phyloP scores from a whole-genome alignment of 192 early-diverging fungal species.

The Obelidium mucronatum region DNA sequence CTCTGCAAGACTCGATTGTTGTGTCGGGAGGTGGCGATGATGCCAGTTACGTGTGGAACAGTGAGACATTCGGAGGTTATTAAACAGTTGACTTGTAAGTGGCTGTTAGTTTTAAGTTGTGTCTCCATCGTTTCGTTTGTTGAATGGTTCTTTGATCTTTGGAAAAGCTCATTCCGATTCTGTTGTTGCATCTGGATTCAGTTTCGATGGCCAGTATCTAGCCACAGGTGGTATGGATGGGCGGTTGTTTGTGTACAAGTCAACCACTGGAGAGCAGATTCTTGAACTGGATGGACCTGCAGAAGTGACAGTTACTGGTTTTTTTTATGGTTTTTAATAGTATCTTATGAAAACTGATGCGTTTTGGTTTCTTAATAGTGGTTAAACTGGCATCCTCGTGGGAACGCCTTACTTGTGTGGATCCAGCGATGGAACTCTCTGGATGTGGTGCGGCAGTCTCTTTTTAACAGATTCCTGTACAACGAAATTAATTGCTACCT shows the following conservation, averaged over 20 bases:
- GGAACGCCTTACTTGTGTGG: constrained; percentile 91
- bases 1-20: constrained; percentile 69
- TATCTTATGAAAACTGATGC: constrained; percentile 10
- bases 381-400: constrained; percentile 96
- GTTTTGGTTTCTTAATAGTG: too few species aligned
- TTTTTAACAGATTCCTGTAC: not conserved
- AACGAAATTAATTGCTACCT: not conserved
- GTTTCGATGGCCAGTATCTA: constrained; percentile 80
- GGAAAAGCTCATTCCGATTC: constrained; percentile 84
- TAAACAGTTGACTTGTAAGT: constrained; percentile 66
- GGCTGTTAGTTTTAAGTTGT: not conserved
- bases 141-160: too few species aligned
- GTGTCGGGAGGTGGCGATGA: constrained; percentile 94
- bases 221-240: constrained; percentile 98
- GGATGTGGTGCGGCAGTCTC: constrained; percentile 96
- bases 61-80: constrained; percentile 83
- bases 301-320: constrained; percentile 75
- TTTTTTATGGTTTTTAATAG: too few species aligned
- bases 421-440: constrained; percentile 84
- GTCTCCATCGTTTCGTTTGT: constrained; percentile 5
- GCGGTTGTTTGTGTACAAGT: constrained; percentile 77
- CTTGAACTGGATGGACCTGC: constrained; percentile 83
- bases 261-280: constrained; percentile 67
- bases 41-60: constrained; percentile 85
- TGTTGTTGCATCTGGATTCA: constrained; percentile 83